A percentile compares a stretch with the other conserved stretches of the same genome.
Evolutionary conservation across 805 yeast genomes (phyloP).

Genomic region (Kodamaea neixiangensis): DNA sequence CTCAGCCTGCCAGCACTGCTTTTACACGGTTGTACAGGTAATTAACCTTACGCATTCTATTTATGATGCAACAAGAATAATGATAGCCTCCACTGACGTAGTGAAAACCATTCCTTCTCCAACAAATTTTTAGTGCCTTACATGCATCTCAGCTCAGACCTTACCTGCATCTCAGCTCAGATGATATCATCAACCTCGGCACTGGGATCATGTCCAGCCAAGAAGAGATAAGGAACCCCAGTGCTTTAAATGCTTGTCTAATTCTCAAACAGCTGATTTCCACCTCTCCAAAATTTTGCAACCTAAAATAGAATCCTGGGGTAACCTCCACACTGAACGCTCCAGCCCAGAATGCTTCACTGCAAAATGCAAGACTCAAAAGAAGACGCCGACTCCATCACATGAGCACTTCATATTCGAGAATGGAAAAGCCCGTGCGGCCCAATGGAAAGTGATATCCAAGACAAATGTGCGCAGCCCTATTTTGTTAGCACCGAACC

Average conservation of each 20-base stretch:
- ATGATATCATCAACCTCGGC: not conserved
- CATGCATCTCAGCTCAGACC: not conserved
- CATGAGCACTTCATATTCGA: not conserved
- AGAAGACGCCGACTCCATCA: not conserved
- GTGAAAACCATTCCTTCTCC: not conserved
- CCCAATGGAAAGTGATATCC: not conserved
- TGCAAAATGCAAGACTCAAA: not conserved
- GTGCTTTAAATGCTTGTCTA: too few relatives aligned
- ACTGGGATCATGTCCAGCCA: not conserved
- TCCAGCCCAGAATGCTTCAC: not conserved
- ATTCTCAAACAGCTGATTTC: too few relatives aligned
- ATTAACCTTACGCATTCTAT: too few relatives aligned
- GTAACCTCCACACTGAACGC: not conserved
- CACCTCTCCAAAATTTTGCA: not conserved
- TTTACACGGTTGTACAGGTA: too few relatives aligned
- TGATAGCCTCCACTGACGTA: not conserved
- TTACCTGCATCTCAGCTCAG: not conserved
- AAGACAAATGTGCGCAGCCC: too few relatives aligned
- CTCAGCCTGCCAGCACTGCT: too few relatives aligned
- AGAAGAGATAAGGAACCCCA: not conserved
- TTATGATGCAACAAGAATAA: too few relatives aligned
- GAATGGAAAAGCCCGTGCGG: not conserved
- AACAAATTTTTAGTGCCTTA: not conserved
- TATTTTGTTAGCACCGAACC: not conserved
- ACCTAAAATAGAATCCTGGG: not conserved